phyloP scores from a whole-genome alignment of 2,329 filamentous ascomycete species.

The Sclerotinia borealis region DNA sequence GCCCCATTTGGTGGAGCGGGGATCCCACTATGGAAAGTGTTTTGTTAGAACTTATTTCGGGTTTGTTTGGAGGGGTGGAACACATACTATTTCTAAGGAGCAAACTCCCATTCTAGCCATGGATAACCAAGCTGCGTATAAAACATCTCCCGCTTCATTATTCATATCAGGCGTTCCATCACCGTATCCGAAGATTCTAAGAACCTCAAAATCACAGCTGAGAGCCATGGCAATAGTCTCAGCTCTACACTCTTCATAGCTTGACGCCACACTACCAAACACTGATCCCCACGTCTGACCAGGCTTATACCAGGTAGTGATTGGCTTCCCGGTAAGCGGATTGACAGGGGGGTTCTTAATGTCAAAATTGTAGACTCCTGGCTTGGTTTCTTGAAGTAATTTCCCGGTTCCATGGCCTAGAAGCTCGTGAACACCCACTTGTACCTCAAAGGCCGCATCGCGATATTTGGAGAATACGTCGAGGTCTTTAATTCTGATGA shows the following conservation, averaged over 20 bases:
- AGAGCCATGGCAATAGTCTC: constrained; percentile 92
- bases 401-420: constrained; percentile 88
- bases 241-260: constrained; percentile 91
- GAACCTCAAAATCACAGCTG: constrained; percentile 78
- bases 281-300: constrained; percentile 93
- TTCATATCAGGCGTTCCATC: constrained; percentile 68
- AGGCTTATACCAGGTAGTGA: constrained; percentile 86
- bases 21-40: constrained; percentile 60
- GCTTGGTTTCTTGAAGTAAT: constrained; percentile 79
- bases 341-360: constrained; percentile 72
- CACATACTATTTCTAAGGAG: constrained; percentile 63
- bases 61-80: neutral
- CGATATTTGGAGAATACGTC: constrained; percentile 75
- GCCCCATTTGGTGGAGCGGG: constrained; percentile 84
- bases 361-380: constrained; percentile 85
- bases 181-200: constrained; percentile 88
- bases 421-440: constrained; percentile 91
- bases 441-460: constrained; percentile 86
- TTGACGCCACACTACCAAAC: constrained; percentile 80
- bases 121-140: constrained; percentile 81
- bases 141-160: constrained; percentile 73
- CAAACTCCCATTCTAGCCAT: constrained; percentile 93
- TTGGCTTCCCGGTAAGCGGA: constrained; percentile 69
- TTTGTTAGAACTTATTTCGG: neutral
- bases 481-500: constrained; percentile 74